Evolutionary conservation across 2,329 filamentous ascomycete genomes (phyloP).

Genomic region (Ophiostoma sp.): DNA sequence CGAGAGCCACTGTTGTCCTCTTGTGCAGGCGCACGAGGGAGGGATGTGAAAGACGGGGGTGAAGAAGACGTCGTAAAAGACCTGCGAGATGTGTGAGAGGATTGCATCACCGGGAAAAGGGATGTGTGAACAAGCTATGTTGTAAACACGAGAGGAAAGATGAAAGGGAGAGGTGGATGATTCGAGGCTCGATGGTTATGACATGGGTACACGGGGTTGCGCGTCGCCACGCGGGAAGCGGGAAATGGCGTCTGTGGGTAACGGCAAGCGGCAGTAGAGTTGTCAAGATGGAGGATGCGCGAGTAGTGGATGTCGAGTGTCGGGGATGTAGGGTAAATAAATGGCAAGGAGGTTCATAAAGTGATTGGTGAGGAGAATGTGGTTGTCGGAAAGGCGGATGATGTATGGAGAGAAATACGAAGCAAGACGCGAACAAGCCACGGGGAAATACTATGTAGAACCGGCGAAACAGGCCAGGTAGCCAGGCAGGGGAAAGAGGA

Average conservation of each 20-base stretch:
- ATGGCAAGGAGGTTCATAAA: not conserved
- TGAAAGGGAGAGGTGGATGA: not conserved
- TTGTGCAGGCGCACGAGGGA: slow-evolving; percentile 59
- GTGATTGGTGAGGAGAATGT: not conserved
- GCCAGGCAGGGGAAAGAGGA: not conserved
- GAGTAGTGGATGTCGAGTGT: not conserved
- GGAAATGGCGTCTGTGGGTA: slow-evolving; percentile 5
- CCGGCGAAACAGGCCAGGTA: slow-evolving; percentile 1
- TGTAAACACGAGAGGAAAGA: not conserved
- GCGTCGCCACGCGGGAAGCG: slow-evolving; percentile 9
- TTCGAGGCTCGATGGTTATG: not conserved
- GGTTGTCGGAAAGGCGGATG: slow-evolving; percentile 5
- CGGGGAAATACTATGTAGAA: not conserved
- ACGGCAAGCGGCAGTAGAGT: not conserved
- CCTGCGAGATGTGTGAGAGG: slow-evolving; percentile 22
- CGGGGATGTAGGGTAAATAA: not conserved
- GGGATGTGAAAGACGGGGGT: slow-evolving; percentile 44
- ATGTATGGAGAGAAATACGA: not conserved
- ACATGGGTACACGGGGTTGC: slow-evolving; percentile 8
- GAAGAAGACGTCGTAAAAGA: slow-evolving; percentile 53
- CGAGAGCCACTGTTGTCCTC: slow-evolving; percentile 45
- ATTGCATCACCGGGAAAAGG: slow-evolving; percentile 2
- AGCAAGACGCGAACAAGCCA: slow-evolving; percentile 2
- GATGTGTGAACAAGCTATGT: not conserved
- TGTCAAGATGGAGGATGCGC: not conserved